Conservation (phyloP, 1,284 basidiomycete species). For the Entoloma clypeatum region DNA sequence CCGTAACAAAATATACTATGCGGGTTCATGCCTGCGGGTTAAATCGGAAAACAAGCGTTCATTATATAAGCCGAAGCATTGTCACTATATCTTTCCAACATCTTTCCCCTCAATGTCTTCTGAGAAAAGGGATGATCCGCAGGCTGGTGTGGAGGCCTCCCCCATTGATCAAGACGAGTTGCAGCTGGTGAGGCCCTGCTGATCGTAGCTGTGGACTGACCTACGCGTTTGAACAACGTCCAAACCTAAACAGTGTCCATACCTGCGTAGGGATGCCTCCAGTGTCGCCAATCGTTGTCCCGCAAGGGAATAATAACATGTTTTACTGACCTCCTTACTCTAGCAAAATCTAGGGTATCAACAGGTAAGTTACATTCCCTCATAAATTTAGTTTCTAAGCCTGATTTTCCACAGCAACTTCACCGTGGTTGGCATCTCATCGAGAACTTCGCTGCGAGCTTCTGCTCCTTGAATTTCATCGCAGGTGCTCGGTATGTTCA, state of each 20-base stretch:
- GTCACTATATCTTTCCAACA: too few relatives aligned
- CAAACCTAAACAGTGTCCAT: constrained; percentile 92
- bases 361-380: constrained; percentile 47
- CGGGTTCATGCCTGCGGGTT: too few relatives aligned
- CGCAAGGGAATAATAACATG: constrained; percentile 34
- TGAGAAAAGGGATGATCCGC: too few relatives aligned
- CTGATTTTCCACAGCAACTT: constrained; percentile 51
- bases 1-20: too few relatives aligned
- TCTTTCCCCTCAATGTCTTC: too few relatives aligned
- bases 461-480: constrained; percentile 83
- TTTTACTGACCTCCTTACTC: constrained; percentile 47
- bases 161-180: constrained; percentile 50
- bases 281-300: constrained; percentile 48
- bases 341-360: constrained; percentile 79
- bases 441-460: constrained; percentile 82
- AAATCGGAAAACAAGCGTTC: too few relatives aligned
- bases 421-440: constrained; percentile 78
- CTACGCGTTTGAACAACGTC: constrained; percentile 57
- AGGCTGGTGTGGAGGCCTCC: too few relatives aligned
- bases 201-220: constrained; percentile 26
- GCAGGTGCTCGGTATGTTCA: constrained; percentile 67
- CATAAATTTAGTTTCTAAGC: constrained; percentile 7
- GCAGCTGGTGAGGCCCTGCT: constrained; percentile 61
- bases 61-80: too few relatives aligned
- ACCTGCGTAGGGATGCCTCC: constrained; percentile 94